phyloP scores from a whole-genome alignment of 805 yeast species.

The Pichia rugopelliculosa region DNA sequence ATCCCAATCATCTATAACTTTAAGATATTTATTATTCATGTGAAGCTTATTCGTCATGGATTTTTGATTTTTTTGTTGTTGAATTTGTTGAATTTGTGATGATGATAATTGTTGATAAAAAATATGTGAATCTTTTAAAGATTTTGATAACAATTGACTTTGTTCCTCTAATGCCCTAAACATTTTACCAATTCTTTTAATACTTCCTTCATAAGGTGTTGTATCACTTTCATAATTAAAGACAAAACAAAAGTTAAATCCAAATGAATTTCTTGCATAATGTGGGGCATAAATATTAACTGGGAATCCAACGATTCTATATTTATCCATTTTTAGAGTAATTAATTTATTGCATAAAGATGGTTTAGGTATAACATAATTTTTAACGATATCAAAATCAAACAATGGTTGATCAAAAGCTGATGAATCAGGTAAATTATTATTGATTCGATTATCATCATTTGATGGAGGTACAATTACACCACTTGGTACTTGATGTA shows the following conservation, averaged over 20 bases:
- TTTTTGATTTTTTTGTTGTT: neutral
- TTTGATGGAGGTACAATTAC: constrained; percentile 39
- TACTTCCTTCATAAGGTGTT: constrained; percentile 79
- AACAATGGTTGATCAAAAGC: constrained; percentile 39
- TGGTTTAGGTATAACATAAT: constrained; percentile 91
- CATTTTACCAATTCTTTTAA: constrained; percentile 79
- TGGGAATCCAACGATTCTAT: constrained; percentile 79
- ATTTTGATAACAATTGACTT: constrained; percentile 58
- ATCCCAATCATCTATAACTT: constrained; percentile 26
- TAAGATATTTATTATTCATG: constrained; percentile 22
- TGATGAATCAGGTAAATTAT: constrained; percentile 25
- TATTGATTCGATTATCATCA: constrained; percentile 15
- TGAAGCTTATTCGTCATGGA: neutral
- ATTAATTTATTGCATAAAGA: constrained; percentile 78
- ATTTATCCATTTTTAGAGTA: constrained; percentile 62
- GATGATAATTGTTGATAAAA: constrained; percentile 30
- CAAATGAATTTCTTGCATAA: constrained; percentile 87
- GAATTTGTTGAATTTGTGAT: constrained; percentile 3
- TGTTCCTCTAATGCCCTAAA: constrained; percentile 89
- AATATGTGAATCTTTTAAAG: constrained; percentile 36
- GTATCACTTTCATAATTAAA: constrained; percentile 78
- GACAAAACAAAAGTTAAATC: constrained; percentile 88
- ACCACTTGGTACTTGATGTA: constrained; percentile 84
- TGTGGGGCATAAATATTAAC: constrained; percentile 66
- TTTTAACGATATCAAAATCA: constrained; percentile 79